phyloP scores from a whole-genome alignment of 2,329 filamentous ascomycete species.

The Fusarium sterilihyphosum region DNA sequence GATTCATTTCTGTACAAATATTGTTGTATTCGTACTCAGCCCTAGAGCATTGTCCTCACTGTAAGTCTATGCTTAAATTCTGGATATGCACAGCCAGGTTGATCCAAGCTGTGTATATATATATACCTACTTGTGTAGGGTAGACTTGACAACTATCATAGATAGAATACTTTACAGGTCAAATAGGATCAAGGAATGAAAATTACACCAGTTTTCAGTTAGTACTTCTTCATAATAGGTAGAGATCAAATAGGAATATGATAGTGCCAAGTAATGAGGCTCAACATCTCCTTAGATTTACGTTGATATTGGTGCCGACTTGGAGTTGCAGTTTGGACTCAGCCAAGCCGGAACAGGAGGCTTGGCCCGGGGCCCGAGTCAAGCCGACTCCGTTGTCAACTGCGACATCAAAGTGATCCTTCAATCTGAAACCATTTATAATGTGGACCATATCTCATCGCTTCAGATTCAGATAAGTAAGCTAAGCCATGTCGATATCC shows the following conservation, averaged over 20 bases:
- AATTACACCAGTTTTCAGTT: no score
- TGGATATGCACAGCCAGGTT: neutral
- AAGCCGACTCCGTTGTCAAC: neutral
- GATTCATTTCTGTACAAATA: no score
- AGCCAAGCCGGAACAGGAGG: neutral
- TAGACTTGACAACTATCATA: neutral
- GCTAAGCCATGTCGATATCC: neutral
- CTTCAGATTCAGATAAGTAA: neutral
- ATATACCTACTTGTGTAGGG: neutral
- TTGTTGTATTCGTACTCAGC: neutral
- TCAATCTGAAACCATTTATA: neutral
- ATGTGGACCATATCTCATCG: neutral
- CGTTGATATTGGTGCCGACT: neutral
- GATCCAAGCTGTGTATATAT: neutral
- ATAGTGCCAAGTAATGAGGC: neutral
- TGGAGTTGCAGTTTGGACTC: neutral
- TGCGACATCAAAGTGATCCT: neutral
- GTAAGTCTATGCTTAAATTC: neutral
- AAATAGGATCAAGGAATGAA: neutral
- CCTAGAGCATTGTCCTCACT: neutral
- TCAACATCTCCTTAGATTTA: neutral
- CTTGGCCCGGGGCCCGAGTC: neutral
- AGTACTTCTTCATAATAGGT: neutral
- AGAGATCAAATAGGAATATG: neutral
- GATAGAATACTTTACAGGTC: neutral